phyloP scores from a whole-genome alignment of 1,284 basidiomycete species.

The Porogramme epimiltina region DNA sequence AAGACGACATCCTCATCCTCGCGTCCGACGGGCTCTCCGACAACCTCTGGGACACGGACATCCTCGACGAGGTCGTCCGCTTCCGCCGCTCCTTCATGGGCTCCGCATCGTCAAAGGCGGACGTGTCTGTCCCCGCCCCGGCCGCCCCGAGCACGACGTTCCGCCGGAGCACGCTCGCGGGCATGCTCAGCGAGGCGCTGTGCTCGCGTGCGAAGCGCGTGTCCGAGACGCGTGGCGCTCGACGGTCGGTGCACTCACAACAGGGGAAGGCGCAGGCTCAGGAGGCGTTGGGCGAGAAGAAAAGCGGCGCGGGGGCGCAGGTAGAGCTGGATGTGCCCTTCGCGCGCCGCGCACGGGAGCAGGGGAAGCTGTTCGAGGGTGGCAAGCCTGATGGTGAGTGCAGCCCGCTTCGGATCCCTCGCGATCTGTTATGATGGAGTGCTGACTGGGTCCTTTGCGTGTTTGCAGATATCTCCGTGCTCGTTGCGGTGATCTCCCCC shows the following conservation, averaged over 20 bases:
- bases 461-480: conserved; percentile 62
- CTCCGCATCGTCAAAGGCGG: not conserved
- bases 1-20: conserved; percentile 88
- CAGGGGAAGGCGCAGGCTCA: not conserved
- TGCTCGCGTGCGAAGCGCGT: conserved; percentile 69
- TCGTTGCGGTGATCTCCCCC: conserved; percentile 39
- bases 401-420: not conserved
- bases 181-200: conserved; percentile 70
- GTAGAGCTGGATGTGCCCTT: conserved; percentile 65
- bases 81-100: conserved; percentile 52
- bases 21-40: conserved; percentile 91
- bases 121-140: not conserved
- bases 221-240: conserved; percentile 43
- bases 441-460: not conserved
- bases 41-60: conserved; percentile 95
- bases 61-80: conserved; percentile 84
- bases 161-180: conserved; percentile 57
- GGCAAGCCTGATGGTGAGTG: conserved; percentile 72
- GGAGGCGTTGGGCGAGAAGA: conserved; percentile 3
- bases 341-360: conserved; percentile 63
- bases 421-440: not conserved
- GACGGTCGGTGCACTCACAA: not conserved
- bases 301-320: conserved; percentile 9
- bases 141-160: conserved; percentile 34
- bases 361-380: conserved; percentile 63